Evolutionary conservation across 495 filamentous ascomycete genomes (phyloP).

Genomic region (Aspergillus affinis): DNA sequence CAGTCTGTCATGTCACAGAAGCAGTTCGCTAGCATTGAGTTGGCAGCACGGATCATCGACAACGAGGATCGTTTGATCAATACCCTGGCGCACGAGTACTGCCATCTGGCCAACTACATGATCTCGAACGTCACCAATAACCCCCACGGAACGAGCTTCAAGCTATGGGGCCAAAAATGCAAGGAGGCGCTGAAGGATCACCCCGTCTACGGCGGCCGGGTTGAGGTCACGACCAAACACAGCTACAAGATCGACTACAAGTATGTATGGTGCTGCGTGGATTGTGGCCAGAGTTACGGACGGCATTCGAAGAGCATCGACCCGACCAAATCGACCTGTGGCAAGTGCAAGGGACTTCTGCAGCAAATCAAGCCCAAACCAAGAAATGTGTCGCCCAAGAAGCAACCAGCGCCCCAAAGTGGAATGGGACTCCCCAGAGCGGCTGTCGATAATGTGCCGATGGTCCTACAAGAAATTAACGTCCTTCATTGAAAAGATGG

Average conservation of each 20-base stretch:
- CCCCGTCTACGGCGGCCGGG: slow-evolving; percentile 47
- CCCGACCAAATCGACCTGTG: slow-evolving; percentile 62
- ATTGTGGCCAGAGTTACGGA: slow-evolving; percentile 66
- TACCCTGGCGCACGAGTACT: slow-evolving; percentile 91
- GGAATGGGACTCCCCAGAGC: not conserved
- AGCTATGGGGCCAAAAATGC: slow-evolving; percentile 61
- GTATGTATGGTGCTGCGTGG: slow-evolving; percentile 80
- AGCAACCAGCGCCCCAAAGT: slow-evolving; percentile 36
- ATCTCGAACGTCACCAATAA: slow-evolving; percentile 63
- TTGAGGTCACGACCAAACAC: slow-evolving; percentile 85
- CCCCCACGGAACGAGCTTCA: slow-evolving; percentile 83
- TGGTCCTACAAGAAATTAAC: slow-evolving; percentile 13
- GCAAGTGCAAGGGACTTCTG: slow-evolving; percentile 63
- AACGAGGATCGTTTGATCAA: slow-evolving; percentile 77
- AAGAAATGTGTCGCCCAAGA: slow-evolving; percentile 54
- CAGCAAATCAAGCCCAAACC: slow-evolving; percentile 80
- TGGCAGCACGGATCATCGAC: slow-evolving; percentile 83
- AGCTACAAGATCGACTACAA: slow-evolving; percentile 84
- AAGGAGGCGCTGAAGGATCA: slow-evolving; percentile 42
- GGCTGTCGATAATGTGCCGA: slow-evolving; percentile 8
- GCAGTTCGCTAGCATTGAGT: slow-evolving; percentile 79
- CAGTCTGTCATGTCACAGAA: slow-evolving; percentile 22
- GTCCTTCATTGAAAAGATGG: not conserved
- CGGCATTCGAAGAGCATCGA: slow-evolving; percentile 85
- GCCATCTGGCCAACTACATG: slow-evolving; percentile 88